phyloP scores from a whole-genome alignment of 1,284 basidiomycete genomes.

The Ceratobasidium sp. region DNA sequence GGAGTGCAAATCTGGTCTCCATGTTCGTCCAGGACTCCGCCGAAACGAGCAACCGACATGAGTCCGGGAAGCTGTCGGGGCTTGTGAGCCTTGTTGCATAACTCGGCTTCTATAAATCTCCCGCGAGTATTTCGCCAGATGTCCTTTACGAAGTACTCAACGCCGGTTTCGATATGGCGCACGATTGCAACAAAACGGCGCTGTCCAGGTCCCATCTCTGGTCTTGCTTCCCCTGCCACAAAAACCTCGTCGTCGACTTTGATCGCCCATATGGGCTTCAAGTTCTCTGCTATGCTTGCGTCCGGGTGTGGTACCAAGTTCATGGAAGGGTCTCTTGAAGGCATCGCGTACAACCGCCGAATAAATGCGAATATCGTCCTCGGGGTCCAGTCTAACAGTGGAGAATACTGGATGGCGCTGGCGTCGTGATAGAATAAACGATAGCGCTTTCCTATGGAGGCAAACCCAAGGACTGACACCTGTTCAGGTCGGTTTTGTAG shows the following conservation, averaged over 20 bases:
- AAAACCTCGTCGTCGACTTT: not conserved
- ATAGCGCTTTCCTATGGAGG: not conserved
- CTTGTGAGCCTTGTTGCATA: constrained; percentile 1
- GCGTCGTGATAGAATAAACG: not conserved
- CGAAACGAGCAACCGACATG: not conserved
- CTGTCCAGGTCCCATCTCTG: not conserved
- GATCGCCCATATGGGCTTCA: not conserved
- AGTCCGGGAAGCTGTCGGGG: not conserved
- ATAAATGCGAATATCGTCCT: not conserved
- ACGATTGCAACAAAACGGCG: not conserved
- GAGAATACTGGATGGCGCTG: not conserved
- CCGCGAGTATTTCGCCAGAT: not conserved
- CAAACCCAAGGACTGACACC: not conserved
- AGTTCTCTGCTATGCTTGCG: too few species aligned
- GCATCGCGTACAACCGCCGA: not conserved
- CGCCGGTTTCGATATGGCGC: not conserved
- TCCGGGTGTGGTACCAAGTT: not conserved
- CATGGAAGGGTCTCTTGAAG: not conserved
- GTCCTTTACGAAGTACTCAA: constrained; percentile 9
- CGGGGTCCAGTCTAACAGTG: not conserved
- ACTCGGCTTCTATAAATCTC: not conserved
- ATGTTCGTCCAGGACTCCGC: not conserved
- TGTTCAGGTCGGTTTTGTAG: not conserved
- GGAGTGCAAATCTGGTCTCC: not conserved
- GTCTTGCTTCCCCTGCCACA: not conserved